phyloP scores from a whole-genome alignment of 169 alveolate genomes.

The Cryptosporidium muris region DNA sequence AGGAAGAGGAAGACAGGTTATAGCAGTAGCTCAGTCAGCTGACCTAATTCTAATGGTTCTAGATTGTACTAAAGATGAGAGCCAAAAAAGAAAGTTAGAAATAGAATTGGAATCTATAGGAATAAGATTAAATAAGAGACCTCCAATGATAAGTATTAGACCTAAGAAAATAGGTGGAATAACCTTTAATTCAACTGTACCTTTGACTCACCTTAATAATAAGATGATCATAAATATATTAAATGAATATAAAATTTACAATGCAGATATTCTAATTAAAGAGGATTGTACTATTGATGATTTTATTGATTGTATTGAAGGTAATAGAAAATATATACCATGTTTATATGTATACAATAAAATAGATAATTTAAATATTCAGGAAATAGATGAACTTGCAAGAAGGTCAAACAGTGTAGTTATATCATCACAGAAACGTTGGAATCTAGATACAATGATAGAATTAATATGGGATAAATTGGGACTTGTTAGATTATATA shows the following conservation, averaged over 20 bases:
- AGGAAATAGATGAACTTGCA: slow-evolving; percentile 87
- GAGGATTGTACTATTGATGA: slow-evolving; percentile 88
- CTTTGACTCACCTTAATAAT: slow-evolving; percentile 83
- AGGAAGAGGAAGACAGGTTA: slow-evolving; percentile 96
- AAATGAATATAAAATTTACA: slow-evolving; percentile 85
- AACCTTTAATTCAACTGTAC: slow-evolving; percentile 81
- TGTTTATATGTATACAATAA: slow-evolving; percentile 92
- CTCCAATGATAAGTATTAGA: slow-evolving; percentile 84
- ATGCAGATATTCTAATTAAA: slow-evolving; percentile 85
- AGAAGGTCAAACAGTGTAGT: slow-evolving; percentile 81
- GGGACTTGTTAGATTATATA: slow-evolving; percentile 87
- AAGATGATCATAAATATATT: slow-evolving; percentile 84
- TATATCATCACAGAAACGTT: slow-evolving; percentile 81
- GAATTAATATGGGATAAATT: slow-evolving; percentile 88
- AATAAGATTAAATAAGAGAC: slow-evolving; percentile 83
- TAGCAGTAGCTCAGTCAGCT: slow-evolving; percentile 89
- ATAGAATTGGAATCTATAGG: slow-evolving; percentile 88
- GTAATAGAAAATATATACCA: slow-evolving; percentile 90
- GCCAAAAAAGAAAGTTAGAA: slow-evolving; percentile 84
- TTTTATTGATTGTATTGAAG: slow-evolving; percentile 89
- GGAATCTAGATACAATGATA: slow-evolving; percentile 82
- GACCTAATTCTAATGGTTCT: slow-evolving; percentile 83
- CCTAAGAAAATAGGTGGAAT: slow-evolving; percentile 85
- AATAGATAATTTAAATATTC: slow-evolving; percentile 87
- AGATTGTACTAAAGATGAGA: slow-evolving; percentile 79